Evolutionary conservation across 352 stramenopile species (phyloP), one percentile per base, ranked within the genome.

Genomic region (Lagenidium giganteum): DNA sequence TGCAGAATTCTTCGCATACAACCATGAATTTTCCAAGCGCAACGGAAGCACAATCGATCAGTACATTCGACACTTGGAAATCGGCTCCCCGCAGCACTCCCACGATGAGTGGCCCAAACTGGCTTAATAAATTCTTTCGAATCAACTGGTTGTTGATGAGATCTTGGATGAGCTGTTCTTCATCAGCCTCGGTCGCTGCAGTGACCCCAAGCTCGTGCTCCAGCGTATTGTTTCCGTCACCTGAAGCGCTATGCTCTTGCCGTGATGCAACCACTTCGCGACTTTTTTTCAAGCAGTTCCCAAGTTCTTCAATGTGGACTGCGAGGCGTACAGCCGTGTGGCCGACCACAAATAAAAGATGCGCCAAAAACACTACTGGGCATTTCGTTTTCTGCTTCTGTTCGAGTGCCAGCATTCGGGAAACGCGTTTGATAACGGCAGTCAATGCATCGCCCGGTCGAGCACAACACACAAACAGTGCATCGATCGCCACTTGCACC

Each of bases 11-110:
- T 29, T 90, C 83, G 13, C 89, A 98, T n/a, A 99, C 91, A 26
- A 82, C 96, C 93, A 98, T 98, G 44, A 98, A 98, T 67, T 99
- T 98, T 70, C 88, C 97, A n/a, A 99, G 64, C 9, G 90, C 83
- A 17, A 99, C 81, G n/a, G 95, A 86, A 0, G 93, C 85, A 41
- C 87, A 91, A 51, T 98, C 82, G 12, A 88, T 86, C 8, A 99
- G 25, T 67, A 55, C 30, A 23, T 57, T 79, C 42, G 81, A 70
- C 39, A 93, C 74, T 31, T 85, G 72, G 43, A 87, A 86, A n/a
- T 54, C 54, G 31, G 34, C 77, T 42, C 45, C 71, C 24, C 69
- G 63, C 1, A 97, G 71, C 18, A 98, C 77, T 25, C 77, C 75
- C 30, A 96, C 79, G 28, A 98, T 64, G 21, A 98, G 67, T 2